Conservation (phyloP, 1,284 basidiomycete species). For the Marasmius fiardii region DNA sequence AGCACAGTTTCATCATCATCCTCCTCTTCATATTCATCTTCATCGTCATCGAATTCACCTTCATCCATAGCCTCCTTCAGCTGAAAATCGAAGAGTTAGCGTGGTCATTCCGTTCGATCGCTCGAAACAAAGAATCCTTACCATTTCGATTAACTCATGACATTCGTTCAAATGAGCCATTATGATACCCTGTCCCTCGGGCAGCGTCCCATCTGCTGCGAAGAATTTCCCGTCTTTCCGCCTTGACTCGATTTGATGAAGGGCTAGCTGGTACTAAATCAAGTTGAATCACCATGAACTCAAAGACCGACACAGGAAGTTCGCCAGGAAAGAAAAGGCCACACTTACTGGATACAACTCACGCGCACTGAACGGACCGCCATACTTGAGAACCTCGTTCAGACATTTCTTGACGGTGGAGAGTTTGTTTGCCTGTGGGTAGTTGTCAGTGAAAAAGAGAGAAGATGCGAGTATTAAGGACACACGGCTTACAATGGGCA, state of each 20-base stretch:
- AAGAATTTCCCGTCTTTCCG: constrained; percentile 93
- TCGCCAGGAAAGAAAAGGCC: too few relatives aligned
- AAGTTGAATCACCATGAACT: background rate
- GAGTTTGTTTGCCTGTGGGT: constrained; percentile 80
- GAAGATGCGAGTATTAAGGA: background rate
- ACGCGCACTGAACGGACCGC: constrained; percentile 91
- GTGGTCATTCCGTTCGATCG: background rate
- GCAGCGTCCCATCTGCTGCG: constrained; percentile 78
- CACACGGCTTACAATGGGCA: constrained; percentile 75
- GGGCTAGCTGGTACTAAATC: constrained; percentile 89
- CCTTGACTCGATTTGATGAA: constrained; percentile 94
- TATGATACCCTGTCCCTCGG: constrained; percentile 96
- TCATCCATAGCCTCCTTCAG: constrained; percentile 15
- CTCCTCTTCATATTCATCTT: constrained; percentile 9
- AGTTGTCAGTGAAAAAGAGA: constrained; percentile 6
- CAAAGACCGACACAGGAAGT: background rate
- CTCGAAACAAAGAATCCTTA: constrained; percentile 28
- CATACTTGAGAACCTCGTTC: constrained; percentile 96
- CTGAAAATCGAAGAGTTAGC: background rate
- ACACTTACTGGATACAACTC: constrained; percentile 88
- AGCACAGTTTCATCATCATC: constrained; percentile 11
- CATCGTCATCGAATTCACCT: constrained; percentile 15
- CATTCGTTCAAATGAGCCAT: constrained; percentile 97
- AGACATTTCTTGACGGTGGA: constrained; percentile 95
- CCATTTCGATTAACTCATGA: constrained; percentile 93